Base-by-base conservation (phyloP, 306 rosid species). In the Vicia villosa region DNA sequence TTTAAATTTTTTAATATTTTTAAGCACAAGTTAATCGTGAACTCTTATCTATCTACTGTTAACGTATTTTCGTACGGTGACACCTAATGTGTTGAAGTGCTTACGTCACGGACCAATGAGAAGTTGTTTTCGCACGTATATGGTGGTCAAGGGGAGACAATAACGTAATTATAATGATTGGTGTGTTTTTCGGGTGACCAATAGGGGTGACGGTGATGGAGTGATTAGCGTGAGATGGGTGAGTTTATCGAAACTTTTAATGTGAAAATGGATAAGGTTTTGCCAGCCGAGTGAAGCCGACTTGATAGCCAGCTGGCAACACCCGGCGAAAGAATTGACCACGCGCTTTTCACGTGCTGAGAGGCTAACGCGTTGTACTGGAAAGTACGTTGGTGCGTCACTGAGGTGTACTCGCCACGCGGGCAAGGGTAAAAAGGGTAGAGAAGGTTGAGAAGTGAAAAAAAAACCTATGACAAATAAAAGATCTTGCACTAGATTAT, bases 261-360 rank as follows among this genome's bases (percentile, higher is more conserved):
- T 43, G 68, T 43, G 79, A 50, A 75, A 70, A 1, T 79, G 86
- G 83, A 82, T 82, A 82, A 82, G 81, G 83, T 78, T 77, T 70
- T 16, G 73, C 14, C n/a, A 78, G 70, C 74, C 63, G 61, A 78
- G 75, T 67, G 78, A 73, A 78, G 74, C 64, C 70, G 82, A 74
- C 62, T 15, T 15, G 15, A n/a, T 12, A 70, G 81, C 74, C 83
- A 83, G 86, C 79, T 67, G 83, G 83, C 83, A 72, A 42, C 66
- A 71, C 76, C 63, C 63, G 72, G 72, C 0, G 49, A 2, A 41
- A 56, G 49, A 67, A 61, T 57, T 72, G 81, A 68, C 74, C 83
- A 83, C 83, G 77, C 79, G 79, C 76, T 56, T 10, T 12, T 56
- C 79, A 71, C 77, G 81, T 79, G 68, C 69, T 52, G 34, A 10